Evolutionary conservation across 2,329 filamentous ascomycete genomes (phyloP).

Genomic region (Penicillium brasilianum): DNA sequence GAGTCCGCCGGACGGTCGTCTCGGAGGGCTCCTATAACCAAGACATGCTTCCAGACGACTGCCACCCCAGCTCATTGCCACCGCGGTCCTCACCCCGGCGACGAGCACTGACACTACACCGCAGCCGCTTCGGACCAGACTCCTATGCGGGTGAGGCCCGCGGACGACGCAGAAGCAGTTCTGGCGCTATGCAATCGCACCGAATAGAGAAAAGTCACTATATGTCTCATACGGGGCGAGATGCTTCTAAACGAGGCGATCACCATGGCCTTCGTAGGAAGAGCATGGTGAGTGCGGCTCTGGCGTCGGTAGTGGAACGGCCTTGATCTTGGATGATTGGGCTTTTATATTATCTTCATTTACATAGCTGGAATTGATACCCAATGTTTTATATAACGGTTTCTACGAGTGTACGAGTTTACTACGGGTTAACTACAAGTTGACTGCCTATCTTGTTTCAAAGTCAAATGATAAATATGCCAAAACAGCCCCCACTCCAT

Average conservation of each 20-base stretch:
- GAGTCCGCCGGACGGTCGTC: slow-evolving; percentile 43
- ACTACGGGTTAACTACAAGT: background rate
- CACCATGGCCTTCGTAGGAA: slow-evolving; percentile 44
- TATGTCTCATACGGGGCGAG: slow-evolving; percentile 27
- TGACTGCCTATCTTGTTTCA: too few species aligned
- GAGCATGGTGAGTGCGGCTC: slow-evolving; percentile 46
- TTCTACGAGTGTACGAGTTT: too few species aligned
- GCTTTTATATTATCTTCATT: slow-evolving; percentile 14
- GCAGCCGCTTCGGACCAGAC: slow-evolving; percentile 37
- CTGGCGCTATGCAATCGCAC: slow-evolving; percentile 30
- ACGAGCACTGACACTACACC: slow-evolving; percentile 35
- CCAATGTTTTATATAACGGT: slow-evolving; percentile 10
- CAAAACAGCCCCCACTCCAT: background rate
- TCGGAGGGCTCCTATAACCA: slow-evolving; percentile 31
- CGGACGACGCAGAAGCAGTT: slow-evolving; percentile 37
- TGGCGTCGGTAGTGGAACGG: slow-evolving; percentile 42
- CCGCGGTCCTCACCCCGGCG: slow-evolving; percentile 41
- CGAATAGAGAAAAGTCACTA: slow-evolving; percentile 44
- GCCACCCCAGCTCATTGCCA: slow-evolving; percentile 46
- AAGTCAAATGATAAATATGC: background rate
- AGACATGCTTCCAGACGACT: slow-evolving; percentile 35
- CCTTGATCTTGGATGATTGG: background rate
- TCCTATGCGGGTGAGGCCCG: slow-evolving; percentile 13
- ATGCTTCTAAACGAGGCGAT: slow-evolving; percentile 41
- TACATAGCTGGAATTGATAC: slow-evolving; percentile 29